Base-by-base conservation (phyloP, 768 basidiomycete genomes). In the Phaffia tasmanica region DNA sequence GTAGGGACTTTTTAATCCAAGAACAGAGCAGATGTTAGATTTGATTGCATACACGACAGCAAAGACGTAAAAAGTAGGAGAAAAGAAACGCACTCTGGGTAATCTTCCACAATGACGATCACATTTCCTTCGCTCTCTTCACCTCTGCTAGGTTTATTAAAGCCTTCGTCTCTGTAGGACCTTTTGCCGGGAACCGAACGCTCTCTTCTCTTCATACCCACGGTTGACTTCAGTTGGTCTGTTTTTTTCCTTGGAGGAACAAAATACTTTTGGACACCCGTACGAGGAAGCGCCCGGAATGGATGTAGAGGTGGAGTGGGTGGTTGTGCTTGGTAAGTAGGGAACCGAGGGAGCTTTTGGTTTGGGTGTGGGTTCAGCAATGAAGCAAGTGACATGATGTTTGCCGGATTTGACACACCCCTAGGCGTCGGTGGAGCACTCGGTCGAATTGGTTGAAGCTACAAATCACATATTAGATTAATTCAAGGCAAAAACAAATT, bases 261-360 rank as follows among this genome's bases (percentile, higher is more conserved):
- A 32, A 62, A 62, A 23, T 27, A 62, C 48, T n/a, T 50, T 32
- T 62, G 49, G 2, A 62, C 61, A 6, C 61, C 61, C 48, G 30
- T 62, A 8, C 47, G 6, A 0, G 29, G n/a, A 11, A 50, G 23
- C 23, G 53, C 16, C 49, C 29, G 29, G 27, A 29, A 51, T 2
- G 61, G 61, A 32, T 62, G 27, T 29, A 54, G 32, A 18, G 50
- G 51, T 23, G 51, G 53, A 8, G 62, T 54, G 16, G 62, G 51
- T 25, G 53, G 51, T 27, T 63, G 50, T 9, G 53, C 51, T 11
- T 63, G 62, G 29, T 63, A 53, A 2, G 53, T 63, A 1, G 62
- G 53, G 50, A 63, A 63, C 3, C 46, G 62, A 21, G 35, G 35
- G 4, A 11, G 35, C 35, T 27, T 29, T 3, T 51, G 62, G 29